These are phyloP conservation scores for Aureobasidium vineae DNA, from an alignment of 2,329 filamentous ascomycete species.

Conservation along the genomic window DNA sequence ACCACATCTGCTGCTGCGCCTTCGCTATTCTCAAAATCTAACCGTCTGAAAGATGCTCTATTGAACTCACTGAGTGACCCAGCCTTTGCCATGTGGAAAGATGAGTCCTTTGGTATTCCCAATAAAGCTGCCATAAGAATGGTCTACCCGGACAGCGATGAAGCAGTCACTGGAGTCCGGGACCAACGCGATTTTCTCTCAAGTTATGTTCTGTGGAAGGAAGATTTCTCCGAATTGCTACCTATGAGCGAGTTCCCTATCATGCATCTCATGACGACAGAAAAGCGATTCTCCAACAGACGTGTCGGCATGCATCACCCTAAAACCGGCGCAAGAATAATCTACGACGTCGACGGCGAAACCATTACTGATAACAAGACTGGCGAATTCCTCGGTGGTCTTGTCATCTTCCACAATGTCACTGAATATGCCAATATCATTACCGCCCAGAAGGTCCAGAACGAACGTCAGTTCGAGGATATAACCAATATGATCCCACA, in stretches of 20 bases:
- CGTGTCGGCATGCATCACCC: conserved; percentile 64
- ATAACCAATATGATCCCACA: conserved; percentile 65
- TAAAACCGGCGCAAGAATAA: conserved; percentile 51
- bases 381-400: conserved; percentile 69
- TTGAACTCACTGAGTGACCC: conserved; percentile 73
- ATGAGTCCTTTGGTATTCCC: conserved; percentile 69
- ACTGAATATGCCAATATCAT: conserved; percentile 69
- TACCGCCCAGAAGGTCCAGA: conserved; percentile 64
- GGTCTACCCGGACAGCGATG: conserved; percentile 39
- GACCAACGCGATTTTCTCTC: conserved; percentile 54
- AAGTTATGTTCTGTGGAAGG: conserved; percentile 62
- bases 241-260: conserved; percentile 65
- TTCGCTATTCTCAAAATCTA: conserved; percentile 69
- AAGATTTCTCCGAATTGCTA: conserved; percentile 62
- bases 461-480: conserved; percentile 70
- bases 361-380: conserved; percentile 64
- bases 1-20: conserved; percentile 49
- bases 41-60: conserved; percentile 72
- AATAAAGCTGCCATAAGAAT: conserved; percentile 61
- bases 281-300: conserved; percentile 57
- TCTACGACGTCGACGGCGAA: conserved; percentile 67
- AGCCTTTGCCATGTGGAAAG: conserved; percentile 77
- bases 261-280: conserved; percentile 60
- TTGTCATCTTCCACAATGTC: conserved; percentile 70
- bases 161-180: conserved; percentile 39